Base-by-base conservation (phyloP, 2,329 filamentous ascomycete genomes). In the Fusarium sp. region DNA sequence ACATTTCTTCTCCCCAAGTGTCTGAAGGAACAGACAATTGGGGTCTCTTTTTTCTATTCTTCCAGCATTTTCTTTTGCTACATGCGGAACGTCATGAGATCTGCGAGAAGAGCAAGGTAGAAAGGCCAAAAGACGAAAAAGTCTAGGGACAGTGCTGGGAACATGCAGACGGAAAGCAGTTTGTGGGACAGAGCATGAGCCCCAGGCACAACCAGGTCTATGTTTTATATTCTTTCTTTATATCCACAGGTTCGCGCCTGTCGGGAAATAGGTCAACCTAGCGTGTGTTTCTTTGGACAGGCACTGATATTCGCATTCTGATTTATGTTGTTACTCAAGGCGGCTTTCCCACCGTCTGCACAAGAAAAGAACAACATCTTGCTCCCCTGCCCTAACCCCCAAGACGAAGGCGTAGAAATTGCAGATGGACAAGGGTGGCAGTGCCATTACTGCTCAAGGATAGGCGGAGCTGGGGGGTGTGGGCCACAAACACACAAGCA, bases 401-500 rank as follows among this genome's bases (percentile, higher is more conserved):
- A 51, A 34, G 52, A 32, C 32, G 42, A 39, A 46, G 45, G 48
- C 45, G 50, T 56, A 65, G 42, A 56, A 61, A 61, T 49, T 62
- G 65, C 38, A 53, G 61, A 68, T 42, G 61, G 51, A 51, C 61
- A 56, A 68, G 53, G 49, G 65, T 68, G 65, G 65, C 65, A 68
- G 65, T 68, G 65, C 61, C 55, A 52, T 65, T 44, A 47, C 61
- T 53, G 50, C 65, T 65, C 62, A 65, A 68, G 52, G 50, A 49
- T 55, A 66, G 34, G 58, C 64, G 64, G 63, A 67, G 56, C 62
- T 61, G 45, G 57, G 50, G 62, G 53, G 65, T 62, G 65, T 68
- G 60, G 65, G 57, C 55, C 65, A 55, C 30, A 52, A 39, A 26
- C 30, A 51, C 34, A 49, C 46, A 55, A 49, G 60, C 20, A 40